Evolutionary conservation across 2,329 filamentous ascomycete species (phyloP), one percentile per base, ranked within the genome.

Genomic region (Colletotrichum paranaense): DNA sequence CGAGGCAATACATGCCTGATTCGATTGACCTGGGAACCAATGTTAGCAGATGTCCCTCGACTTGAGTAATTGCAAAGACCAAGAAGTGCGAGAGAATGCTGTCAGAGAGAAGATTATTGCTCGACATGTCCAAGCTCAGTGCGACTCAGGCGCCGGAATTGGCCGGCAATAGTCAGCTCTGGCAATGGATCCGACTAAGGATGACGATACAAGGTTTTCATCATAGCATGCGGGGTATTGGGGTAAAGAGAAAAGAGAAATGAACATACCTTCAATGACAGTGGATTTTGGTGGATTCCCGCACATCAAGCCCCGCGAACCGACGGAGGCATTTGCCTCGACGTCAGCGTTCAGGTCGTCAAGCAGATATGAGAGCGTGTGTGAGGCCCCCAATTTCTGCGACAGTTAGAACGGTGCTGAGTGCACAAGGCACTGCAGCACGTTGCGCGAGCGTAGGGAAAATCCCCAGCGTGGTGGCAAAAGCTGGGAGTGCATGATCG

Each of bases 141-240:
- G 73, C 76, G 76, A 83, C 83, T 74, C 64, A 46, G 57, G 66
- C 42, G 57, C 24, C 32, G 49, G 28, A 60, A 49, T 38, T 32
- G 38, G 65, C 53, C 68, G 49, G 57, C 30, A 53, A 28, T 58
- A 26, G 64, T 58, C 63, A 78, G 81, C 81, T 78, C 76, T 59
- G 70, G 74, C 70, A 63, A 70, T 76, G 74, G 80, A 83, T 97
- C 92, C 89, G 95, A 88, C 94, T 97, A 97, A 97, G 95, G 95
- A 97, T 97, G 95, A 97, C 94, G 93, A 95, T 95, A 95, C 88
- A 85, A 89, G 85, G 82, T 87, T 95, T 91, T 97, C 95, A 96
- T 97, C 95, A 96, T 93, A 79, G 77, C 79, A 80, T 38, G 32
- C 64, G 55, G 58, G 67, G 63, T 49, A 53, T 59, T 38, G 67